Conservation (phyloP, 2,329 filamentous ascomycete species). For the Aspergillus sp. region DNA sequence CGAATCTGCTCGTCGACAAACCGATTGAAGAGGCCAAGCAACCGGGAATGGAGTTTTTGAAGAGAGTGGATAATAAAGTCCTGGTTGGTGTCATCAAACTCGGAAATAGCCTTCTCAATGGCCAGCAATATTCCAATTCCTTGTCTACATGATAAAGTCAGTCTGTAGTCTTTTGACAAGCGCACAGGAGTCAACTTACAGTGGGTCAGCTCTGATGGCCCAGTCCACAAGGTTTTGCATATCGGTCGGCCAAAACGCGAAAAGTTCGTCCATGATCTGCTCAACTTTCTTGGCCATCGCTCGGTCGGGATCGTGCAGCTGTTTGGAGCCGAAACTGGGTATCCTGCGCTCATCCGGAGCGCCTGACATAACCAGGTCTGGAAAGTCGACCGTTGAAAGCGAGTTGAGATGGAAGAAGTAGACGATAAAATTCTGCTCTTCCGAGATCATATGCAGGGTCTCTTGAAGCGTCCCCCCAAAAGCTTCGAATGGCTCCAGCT, state of each 20-base stretch:
- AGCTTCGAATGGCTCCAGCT: conserved; percentile 74
- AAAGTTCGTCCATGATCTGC: conserved; percentile 87
- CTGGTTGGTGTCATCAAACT: conserved; percentile 86
- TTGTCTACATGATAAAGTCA: conserved; percentile 59
- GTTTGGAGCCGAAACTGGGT: conserved; percentile 70
- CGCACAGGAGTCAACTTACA: conserved; percentile 59
- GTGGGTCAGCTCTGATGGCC: conserved; percentile 75
- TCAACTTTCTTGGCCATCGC: conserved; percentile 80
- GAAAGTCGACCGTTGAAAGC: conserved; percentile 76
- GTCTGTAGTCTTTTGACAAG: conserved; percentile 7
- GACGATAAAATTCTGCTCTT: conserved; percentile 96
- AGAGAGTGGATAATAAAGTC: conserved; percentile 81
- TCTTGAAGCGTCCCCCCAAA: conserved; percentile 81
- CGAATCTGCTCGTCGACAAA: conserved; percentile 95
- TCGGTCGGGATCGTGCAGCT: conserved; percentile 85
- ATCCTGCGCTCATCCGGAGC: conserved; percentile 69
- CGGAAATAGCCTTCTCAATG: conserved; percentile 75
- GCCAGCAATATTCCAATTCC: conserved; percentile 82
- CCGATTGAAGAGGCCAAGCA: conserved; percentile 76
- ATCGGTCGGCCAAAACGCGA: conserved; percentile 76
- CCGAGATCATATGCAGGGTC: conserved; percentile 77
- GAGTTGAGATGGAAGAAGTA: conserved; percentile 96
- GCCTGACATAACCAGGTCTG: conserved; percentile 70
- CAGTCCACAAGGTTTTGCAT: conserved; percentile 80
- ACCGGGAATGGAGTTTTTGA: conserved; percentile 73